Percentiles rank a stretch among this genome's conserved stretches.
Conservation (phyloP, 2,329 filamentous ascomycete genomes). For the Claviceps sp. region DNA sequence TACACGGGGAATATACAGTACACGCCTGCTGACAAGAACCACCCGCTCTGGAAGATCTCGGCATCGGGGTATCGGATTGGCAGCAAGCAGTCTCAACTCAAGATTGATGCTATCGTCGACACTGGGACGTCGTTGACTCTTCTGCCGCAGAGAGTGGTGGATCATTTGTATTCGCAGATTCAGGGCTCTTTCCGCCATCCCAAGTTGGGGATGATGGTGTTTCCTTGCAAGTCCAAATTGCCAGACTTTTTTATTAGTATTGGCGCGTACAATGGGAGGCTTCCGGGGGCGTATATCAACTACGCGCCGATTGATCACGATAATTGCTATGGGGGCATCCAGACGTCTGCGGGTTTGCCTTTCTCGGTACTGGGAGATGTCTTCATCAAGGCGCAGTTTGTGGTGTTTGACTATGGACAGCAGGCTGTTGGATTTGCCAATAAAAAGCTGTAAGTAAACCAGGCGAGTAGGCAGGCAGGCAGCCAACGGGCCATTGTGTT, state of each 20-base stretch:
- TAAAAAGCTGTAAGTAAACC: constrained; percentile 13
- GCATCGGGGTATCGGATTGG: constrained; percentile 43
- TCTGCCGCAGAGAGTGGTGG: constrained; percentile 37
- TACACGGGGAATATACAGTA: constrained; percentile 47
- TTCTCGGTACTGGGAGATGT: constrained; percentile 28
- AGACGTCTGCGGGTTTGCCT: constrained; percentile 22
- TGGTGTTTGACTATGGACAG: constrained; percentile 25
- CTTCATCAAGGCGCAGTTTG: constrained; percentile 30
- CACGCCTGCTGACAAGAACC: constrained; percentile 31
- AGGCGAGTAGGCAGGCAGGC: constrained; percentile 28
- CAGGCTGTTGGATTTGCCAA: constrained; percentile 25
- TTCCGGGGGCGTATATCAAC: constrained; percentile 25
- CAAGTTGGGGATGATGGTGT: constrained; percentile 40
- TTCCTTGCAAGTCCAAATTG: constrained; percentile 40
- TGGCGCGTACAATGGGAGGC: constrained; percentile 18
- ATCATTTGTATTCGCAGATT: constrained; percentile 47
- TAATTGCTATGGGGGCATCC: constrained; percentile 24
- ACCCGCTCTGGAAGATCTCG: constrained; percentile 51
- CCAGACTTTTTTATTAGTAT: constrained; percentile 26
- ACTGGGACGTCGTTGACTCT: constrained; percentile 58
- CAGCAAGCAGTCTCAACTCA: constrained; percentile 3
- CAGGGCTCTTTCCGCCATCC: constrained; percentile 31
- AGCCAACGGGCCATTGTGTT: constrained; percentile 21
- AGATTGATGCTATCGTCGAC: constrained; percentile 45
- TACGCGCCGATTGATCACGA: constrained; percentile 17